Evolutionary conservation across 257 asterid species (phyloP).

Genomic region (Pogostemon cablin): DNA sequence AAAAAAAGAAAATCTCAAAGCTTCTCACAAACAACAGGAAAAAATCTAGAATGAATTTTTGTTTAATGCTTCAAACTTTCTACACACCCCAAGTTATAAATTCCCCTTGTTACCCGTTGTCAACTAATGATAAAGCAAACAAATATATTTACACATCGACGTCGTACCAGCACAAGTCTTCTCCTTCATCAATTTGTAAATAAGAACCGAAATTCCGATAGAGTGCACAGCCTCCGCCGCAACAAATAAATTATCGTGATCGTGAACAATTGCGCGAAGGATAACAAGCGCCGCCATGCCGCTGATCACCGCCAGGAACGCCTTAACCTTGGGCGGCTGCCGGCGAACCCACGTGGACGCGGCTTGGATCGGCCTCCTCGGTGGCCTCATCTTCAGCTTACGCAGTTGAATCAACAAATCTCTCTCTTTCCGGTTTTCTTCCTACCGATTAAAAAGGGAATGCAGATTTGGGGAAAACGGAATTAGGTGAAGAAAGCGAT

Average conservation of each 20-base stretch:
- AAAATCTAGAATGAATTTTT: conserved; percentile 5
- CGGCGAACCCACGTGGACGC: conserved; percentile 76
- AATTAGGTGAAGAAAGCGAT: neutral
- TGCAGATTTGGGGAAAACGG: conserved; percentile 13
- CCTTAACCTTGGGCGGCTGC: conserved; percentile 96
- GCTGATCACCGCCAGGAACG: conserved; percentile 73
- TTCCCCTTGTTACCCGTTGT: conserved; percentile 9
- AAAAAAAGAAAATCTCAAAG: neutral
- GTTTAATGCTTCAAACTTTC: neutral
- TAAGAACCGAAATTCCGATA: conserved; percentile 79
- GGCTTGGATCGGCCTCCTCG: conserved; percentile 79
- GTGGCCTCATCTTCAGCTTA: conserved; percentile 56
- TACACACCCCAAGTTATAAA: conserved; percentile 22
- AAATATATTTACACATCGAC: neutral
- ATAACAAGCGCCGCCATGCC: conserved; percentile 86
- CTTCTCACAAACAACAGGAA: conserved; percentile 22
- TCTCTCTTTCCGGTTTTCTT: conserved; percentile 8
- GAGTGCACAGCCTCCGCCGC: conserved; percentile 97
- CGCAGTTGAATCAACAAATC: conserved; percentile 9
- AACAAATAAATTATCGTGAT: conserved; percentile 90
- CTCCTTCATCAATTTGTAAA: conserved; percentile 89
- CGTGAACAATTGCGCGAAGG: conserved; percentile 90
- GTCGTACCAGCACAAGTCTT: conserved; percentile 88
- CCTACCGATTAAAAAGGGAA: neutral
- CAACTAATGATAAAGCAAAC: conserved; percentile 7